Base-by-base conservation (phyloP, 2,329 filamentous ascomycete genomes). In the Neonectria faginata region DNA sequence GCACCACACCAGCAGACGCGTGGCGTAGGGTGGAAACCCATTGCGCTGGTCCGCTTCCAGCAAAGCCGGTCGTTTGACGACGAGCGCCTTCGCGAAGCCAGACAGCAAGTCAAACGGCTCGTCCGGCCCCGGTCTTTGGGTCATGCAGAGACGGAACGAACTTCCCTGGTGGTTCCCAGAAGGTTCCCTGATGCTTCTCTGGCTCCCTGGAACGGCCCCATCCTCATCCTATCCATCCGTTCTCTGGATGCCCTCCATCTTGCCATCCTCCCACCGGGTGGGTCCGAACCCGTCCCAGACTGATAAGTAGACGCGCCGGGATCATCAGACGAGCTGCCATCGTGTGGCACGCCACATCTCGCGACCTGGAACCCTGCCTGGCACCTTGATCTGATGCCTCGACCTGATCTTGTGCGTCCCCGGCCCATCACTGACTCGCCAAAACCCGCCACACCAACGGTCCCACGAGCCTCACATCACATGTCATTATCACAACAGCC, bases 251-350 rank as follows among this genome's bases (percentile, higher is more conserved):
- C 55, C 25, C 25, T 25, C 25, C 5, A 25, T 25, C 25, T 25
- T 33, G 31, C 64, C 58, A 47, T 65, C 44, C 60, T 27, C n/a
- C 33, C 42, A 18, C 29, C 16, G 25, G 51, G 66, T 65, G 64
- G 70, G 62, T 51, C 66, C 57, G 60, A 61, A 29, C 9, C 54
- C 27, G 57, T 48, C 59, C 60, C 61, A 68, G 64, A 70, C 65
- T 69, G 70, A 71, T 73, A 74, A 66, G 68, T 72, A 67, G 69
- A 51, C 52, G 41, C 39, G 48, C 72, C 71, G 62, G 72, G 72
- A 67, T 74, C 69, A 71, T 73, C 72, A 74, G 70, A 61, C 70
- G 69, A 74, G 72, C 69, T 67, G 68, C 68, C 62, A 67, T 65
- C 56, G 54, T 54, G 64, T 65, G 66, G 72, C 70, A 70, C 68